Conservation (phyloP, 2,329 filamentous ascomycete species). For the Beauveria sp. region DNA sequence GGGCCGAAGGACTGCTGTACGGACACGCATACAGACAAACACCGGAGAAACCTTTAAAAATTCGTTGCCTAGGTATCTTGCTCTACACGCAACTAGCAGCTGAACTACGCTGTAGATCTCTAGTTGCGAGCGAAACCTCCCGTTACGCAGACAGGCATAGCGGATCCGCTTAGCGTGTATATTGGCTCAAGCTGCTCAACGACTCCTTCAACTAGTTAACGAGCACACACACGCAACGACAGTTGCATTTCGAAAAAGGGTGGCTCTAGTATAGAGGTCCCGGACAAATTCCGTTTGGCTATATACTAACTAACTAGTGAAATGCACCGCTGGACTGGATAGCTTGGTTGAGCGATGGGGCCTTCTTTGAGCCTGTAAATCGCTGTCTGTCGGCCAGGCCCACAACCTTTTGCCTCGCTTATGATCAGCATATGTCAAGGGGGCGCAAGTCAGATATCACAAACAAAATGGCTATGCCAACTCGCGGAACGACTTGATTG, state of each 20-base stretch:
- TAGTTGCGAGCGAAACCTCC: neutral
- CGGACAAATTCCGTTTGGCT: neutral
- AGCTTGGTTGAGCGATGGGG: neutral
- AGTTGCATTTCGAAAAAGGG: neutral
- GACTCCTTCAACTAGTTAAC: neutral
- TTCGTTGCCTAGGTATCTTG: neutral
- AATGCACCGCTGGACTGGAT: neutral
- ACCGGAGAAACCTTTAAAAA: neutral
- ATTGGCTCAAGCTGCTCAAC: neutral
- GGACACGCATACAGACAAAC: neutral
- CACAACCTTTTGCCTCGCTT: neutral
- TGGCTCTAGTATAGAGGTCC: neutral
- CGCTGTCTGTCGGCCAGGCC: neutral
- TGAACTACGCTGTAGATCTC: neutral
- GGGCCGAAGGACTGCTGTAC: too few relatives aligned
- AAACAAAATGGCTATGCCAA: neutral
- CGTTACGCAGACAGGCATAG: neutral
- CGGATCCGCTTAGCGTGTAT: neutral
- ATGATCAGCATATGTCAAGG: neutral
- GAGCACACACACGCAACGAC: neutral
- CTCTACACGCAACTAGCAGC: neutral
- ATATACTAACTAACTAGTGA: neutral
- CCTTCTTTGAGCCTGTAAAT: neutral
- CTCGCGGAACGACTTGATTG: neutral
- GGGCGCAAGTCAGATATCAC: neutral